Conservation (phyloP, 2,329 filamentous ascomycete species). For the Colletotrichum godetiae region DNA sequence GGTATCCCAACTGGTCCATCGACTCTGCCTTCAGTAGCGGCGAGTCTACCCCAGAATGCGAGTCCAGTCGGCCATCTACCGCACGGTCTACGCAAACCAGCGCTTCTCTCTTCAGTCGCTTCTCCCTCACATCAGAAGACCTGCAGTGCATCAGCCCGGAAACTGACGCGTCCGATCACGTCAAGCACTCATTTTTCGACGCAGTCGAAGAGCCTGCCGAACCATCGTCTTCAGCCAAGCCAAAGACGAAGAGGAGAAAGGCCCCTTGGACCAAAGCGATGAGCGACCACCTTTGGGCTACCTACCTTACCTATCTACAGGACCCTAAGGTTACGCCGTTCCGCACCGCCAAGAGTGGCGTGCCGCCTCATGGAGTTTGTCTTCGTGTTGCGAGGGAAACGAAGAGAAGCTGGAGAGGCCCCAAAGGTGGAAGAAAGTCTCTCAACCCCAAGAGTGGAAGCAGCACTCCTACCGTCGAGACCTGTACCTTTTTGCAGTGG, state of each 20-base stretch:
- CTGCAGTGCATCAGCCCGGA: slow-evolving; percentile 65
- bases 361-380: slow-evolving; percentile 74
- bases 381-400: slow-evolving; percentile 73
- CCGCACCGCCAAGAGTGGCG: slow-evolving; percentile 70
- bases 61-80: slow-evolving; percentile 70
- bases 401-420: slow-evolving; percentile 74
- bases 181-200: slow-evolving; percentile 21
- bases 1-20: slow-evolving; percentile 69
- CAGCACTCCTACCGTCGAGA: slow-evolving; percentile 64
- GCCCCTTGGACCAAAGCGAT: slow-evolving; percentile 74
- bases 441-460: slow-evolving; percentile 59
- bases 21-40: slow-evolving; percentile 67
- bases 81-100: slow-evolving; percentile 70
- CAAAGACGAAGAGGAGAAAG: slow-evolving; percentile 53
- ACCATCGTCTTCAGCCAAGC: slow-evolving; percentile 9
- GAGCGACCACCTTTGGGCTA: slow-evolving; percentile 74
- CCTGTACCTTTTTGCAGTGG: slow-evolving; percentile 67
- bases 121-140: slow-evolving; percentile 68
- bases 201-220: slow-evolving; percentile 11
- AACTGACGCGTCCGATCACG: slow-evolving; percentile 49
- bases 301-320: slow-evolving; percentile 72
- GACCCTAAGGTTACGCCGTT: slow-evolving; percentile 77
- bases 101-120: slow-evolving; percentile 66
- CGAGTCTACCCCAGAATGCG: slow-evolving; percentile 69
- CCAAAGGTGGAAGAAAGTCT: slow-evolving; percentile 49